Conservation (phyloP, 495 filamentous ascomycete species). For the Penicillium pulvis region DNA sequence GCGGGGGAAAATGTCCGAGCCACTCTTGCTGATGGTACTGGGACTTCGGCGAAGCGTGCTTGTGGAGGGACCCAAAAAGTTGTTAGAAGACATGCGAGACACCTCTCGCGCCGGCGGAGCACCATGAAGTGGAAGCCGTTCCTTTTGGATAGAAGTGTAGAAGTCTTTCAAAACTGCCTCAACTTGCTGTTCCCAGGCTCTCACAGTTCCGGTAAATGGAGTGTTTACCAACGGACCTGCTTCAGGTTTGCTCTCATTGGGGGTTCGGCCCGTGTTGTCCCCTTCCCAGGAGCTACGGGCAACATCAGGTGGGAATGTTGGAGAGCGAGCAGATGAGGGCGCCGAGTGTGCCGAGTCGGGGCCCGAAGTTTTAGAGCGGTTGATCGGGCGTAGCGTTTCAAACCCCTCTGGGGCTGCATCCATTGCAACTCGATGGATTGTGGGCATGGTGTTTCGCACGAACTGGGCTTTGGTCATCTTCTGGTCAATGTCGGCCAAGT, state of each 20-base stretch:
- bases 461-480: conserved; percentile 96
- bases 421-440: conserved; percentile 72
- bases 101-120: conserved; percentile 51
- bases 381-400: conserved; percentile 53
- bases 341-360: conserved; percentile 15
- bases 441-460: conserved; percentile 94
- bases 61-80: conserved; percentile 47
- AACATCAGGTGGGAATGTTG: conserved; percentile 27
- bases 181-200: conserved; percentile 86
- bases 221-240: conserved; percentile 71
- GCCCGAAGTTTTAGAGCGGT: conserved; percentile 33
- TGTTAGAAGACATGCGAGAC: conserved; percentile 41
- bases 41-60: conserved; percentile 78
- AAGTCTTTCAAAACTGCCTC: conserved; percentile 90
- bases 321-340: conserved; percentile 25
- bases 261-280: conserved; percentile 35
- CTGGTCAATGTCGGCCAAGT: conserved; percentile 89
- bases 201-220: conserved; percentile 74
- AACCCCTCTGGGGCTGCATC: conserved; percentile 70
- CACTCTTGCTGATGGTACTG: conserved; percentile 88
- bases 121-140: conserved; percentile 81
- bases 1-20: conserved; percentile 72
- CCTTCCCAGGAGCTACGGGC: conserved; percentile 18
- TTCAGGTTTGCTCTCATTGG: conserved; percentile 25
- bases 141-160: conserved; percentile 83